phyloP scores from a whole-genome alignment of 306 rosid genomes.

The Acacia confusa region DNA sequence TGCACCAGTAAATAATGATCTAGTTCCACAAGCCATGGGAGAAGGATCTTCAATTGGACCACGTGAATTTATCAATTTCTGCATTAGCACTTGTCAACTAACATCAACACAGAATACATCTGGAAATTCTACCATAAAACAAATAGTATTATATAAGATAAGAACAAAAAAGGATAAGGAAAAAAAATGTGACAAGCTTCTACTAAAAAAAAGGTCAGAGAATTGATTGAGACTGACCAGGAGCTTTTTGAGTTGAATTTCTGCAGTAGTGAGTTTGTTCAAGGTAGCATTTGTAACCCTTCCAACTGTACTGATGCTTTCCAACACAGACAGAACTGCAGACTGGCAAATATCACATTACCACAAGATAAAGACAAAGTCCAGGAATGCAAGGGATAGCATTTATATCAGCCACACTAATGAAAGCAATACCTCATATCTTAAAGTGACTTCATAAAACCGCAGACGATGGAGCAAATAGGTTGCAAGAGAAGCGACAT shows the following conservation, averaged over 20 bases:
- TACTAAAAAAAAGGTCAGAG: constrained; percentile 30
- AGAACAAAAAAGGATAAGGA: neutral
- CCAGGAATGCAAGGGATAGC: constrained; percentile 1
- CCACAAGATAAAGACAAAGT: constrained; percentile 35
- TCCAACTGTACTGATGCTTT: constrained; percentile 59
- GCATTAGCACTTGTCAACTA: constrained; percentile 63
- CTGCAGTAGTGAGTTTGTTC: constrained; percentile 72
- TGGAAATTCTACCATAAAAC: constrained; percentile 8
- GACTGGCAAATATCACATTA: constrained; percentile 65
- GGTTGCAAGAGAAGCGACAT: constrained; percentile 86
- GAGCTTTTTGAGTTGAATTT: constrained; percentile 70
- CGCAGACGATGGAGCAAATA: constrained; percentile 80
- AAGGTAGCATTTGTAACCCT: constrained; percentile 63
- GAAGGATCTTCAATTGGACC: constrained; percentile 99
- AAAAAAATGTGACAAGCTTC: constrained; percentile 18
- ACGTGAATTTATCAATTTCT: constrained; percentile 84
- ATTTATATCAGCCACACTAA: constrained; percentile 29
- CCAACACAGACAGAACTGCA: constrained; percentile 81
- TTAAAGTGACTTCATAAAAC: constrained; percentile 83
- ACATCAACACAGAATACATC: constrained; percentile 32
- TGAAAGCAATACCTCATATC: constrained; percentile 79
- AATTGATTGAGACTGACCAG: constrained; percentile 71
- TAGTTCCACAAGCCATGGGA: constrained; percentile 67
- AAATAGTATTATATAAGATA: constrained; percentile 19
- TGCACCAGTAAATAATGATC: constrained; percentile 68